Evolutionary conservation across 495 filamentous ascomycete species (phyloP), one percentile per base, ranked within the genome.

Genomic region (Venustampulla echinocandica): DNA sequence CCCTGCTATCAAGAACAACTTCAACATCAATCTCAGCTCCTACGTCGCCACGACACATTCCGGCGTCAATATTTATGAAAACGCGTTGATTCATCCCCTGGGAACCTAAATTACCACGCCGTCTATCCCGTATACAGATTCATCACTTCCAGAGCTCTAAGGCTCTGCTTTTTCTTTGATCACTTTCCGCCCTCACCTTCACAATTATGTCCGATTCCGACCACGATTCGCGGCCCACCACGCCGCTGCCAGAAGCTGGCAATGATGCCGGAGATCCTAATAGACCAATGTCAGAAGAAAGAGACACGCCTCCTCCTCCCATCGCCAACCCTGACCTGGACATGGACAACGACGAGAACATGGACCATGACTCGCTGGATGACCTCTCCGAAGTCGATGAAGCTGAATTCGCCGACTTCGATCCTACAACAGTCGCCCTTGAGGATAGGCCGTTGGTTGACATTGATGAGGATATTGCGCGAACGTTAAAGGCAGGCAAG

Each of bases 351-450:
- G 57, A 59, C n/a, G 62, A 64, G 32, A 56, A 65, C 11, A 58
- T 59, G 39, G 63, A 59, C 44, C 70, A 61, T 17, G 69, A 64
- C 39, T 55, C 73, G n/a, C 86, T 90, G 24, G 87, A 85, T n/a
- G 77, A 85, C 43, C 77, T 94, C 13, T 96, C 90, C 9, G 92
- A 98, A 62, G 82, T 98, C 55, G 93, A 97, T 63, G 92, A 97
- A 61, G 84, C 83, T 36, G 82, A 93, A 61, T 95, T 99, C 64
- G 82, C 85, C 36, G 80, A 95, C 54, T 95, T 95, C 64, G 87
- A 96, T 57, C 84, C 84, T 0, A 75, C 73, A 45, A 79, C 80
- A 23, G 77, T 89, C 37, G 78, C 79, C 28, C 73, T 90, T 55
- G 84, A 90, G 42, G 85, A 90, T 50, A 77, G 81, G 24, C 81